Base-by-base conservation (phyloP, 1,139 yeast species). In the Arxiozyma telluris region DNA sequence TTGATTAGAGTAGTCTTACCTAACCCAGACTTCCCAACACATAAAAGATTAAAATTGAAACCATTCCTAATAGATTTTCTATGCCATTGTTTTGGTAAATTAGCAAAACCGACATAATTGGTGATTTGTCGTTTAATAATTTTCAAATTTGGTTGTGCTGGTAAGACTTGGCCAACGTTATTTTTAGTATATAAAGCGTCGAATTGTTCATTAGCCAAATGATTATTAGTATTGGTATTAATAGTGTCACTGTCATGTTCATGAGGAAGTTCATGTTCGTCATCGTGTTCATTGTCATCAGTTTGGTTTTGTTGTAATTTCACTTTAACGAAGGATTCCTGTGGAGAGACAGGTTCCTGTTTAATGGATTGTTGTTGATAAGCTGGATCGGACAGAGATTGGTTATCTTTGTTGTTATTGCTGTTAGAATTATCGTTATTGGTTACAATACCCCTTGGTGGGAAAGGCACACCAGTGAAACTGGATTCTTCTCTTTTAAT, bases 21-120 rank as follows among this genome's bases (percentile, higher is more conserved):
- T 60, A 93, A 78, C 3, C 98, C 98, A 59, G 85, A 77, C 73
- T 89, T 96, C 60, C 96, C 96, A 57, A 87, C 96, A 55, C 89
- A 90, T 82, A 93, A 81, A 59, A 93, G 70, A 69, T 93, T 94
- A 71, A 94, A 81, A 64, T 77, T 80, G 78, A 93, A 94, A n/a
- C 98, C 99, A 70, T 93, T 82, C 73, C 93, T 85, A 60, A 91
- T 84, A 6, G 96, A 85, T 72, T 88, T 90, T 73, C 96, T 83
- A 74, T 93, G 98, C 97, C 98, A 93, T 76, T 94, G 99, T 71
- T 91, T 93, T 56, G 99, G 99, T 66, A 94, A 79, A 73, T 91
- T 94, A 63, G 98, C 96, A 73, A 94, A 93, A 4, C 99, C 99
- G 56, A 94, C 98, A 70, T 86, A 91, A 7, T 96, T 95, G 61